Percentiles rank a stretch among this genome's conserved stretches.
Evolutionary conservation across 106 monocot species (phyloP).

Genomic region (Phalaenopsis aphrodite): DNA sequence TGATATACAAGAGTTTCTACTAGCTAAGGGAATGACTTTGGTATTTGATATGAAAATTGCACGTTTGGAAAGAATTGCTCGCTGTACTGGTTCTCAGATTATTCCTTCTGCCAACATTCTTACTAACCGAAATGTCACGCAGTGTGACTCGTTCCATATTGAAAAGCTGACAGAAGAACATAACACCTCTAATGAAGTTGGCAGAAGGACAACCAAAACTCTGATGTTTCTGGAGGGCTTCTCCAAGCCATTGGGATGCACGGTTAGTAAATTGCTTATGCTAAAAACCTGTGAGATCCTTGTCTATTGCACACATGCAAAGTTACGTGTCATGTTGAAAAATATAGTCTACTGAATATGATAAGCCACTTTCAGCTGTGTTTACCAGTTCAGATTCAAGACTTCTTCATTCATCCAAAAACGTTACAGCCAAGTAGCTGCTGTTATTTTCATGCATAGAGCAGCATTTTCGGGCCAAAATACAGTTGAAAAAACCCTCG

Average conservation of each 20-base stretch:
- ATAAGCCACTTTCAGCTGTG: background rate
- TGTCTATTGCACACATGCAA: background rate
- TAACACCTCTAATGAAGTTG: slow-evolving; percentile 42
- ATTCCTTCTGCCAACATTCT: slow-evolving; percentile 44
- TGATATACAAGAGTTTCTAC: slow-evolving; percentile 77
- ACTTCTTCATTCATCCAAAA: background rate
- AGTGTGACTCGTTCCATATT: slow-evolving; percentile 76
- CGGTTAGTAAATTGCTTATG: slow-evolving; percentile 38
- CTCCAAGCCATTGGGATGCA: slow-evolving; percentile 84
- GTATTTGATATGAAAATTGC: slow-evolving; percentile 84
- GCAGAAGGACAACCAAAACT: slow-evolving; percentile 64
- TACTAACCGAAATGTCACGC: slow-evolving; percentile 31
- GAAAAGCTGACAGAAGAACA: slow-evolving; percentile 82
- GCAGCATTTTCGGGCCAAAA: background rate
- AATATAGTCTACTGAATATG: background rate
- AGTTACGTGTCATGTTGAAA: background rate
- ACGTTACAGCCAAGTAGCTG: background rate
- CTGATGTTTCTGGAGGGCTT: slow-evolving; percentile 95
- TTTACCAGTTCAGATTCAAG: background rate
- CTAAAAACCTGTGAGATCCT: background rate
- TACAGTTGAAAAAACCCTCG: background rate
- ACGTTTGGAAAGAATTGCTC: slow-evolving; percentile 72
- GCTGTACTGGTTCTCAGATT: slow-evolving; percentile 79
- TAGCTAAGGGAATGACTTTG: slow-evolving; percentile 64
- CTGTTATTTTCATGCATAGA: background rate